phyloP scores from a whole-genome alignment of 768 basidiomycete species.

The Xerocomellus amylosporus region DNA sequence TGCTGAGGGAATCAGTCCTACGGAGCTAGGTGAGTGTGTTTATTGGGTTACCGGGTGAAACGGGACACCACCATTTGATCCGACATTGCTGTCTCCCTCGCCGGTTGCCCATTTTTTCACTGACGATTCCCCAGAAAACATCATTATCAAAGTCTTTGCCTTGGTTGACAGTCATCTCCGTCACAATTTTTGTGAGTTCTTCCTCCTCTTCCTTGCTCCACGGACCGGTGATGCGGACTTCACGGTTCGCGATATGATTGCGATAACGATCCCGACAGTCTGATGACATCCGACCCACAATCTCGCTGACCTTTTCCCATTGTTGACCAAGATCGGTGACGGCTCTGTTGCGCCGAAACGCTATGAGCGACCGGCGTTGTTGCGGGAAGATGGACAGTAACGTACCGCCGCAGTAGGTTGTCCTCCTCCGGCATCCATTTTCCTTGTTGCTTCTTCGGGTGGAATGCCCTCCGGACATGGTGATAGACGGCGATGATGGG shows the following conservation, averaged over 20 bases:
- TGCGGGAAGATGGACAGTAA: slow-evolving; percentile 4
- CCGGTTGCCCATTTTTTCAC: slow-evolving; percentile 70
- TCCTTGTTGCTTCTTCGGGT: slow-evolving; percentile 69
- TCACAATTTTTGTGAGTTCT: slow-evolving; percentile 68
- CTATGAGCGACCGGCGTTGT: slow-evolving; percentile 3
- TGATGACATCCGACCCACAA: slow-evolving; percentile 70
- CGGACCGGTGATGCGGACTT: slow-evolving; percentile 58
- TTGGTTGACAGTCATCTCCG: slow-evolving; percentile 66
- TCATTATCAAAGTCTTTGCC: slow-evolving; percentile 76
- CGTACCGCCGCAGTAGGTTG: slow-evolving; percentile 57
- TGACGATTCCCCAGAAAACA: slow-evolving; percentile 80
- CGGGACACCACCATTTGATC: slow-evolving; percentile 69
- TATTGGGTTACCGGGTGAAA: background rate
- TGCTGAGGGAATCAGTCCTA: slow-evolving; percentile 77
- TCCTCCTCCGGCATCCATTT: slow-evolving; percentile 71
- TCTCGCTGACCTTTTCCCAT: slow-evolving; percentile 74
- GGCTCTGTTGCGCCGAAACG: slow-evolving; percentile 44
- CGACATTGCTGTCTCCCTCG: slow-evolving; percentile 82
- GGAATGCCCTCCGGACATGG: slow-evolving; percentile 64
- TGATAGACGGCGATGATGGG: slow-evolving; percentile 86
- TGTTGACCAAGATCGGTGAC: slow-evolving; percentile 67
- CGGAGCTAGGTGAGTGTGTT: background rate
- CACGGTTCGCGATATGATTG: slow-evolving; percentile 72
- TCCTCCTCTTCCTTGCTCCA: slow-evolving; percentile 85
- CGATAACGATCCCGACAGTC: slow-evolving; percentile 87